Evolutionary conservation across 768 basidiomycete genomes (phyloP).

Genomic region (Naganishia onofrii): DNA sequence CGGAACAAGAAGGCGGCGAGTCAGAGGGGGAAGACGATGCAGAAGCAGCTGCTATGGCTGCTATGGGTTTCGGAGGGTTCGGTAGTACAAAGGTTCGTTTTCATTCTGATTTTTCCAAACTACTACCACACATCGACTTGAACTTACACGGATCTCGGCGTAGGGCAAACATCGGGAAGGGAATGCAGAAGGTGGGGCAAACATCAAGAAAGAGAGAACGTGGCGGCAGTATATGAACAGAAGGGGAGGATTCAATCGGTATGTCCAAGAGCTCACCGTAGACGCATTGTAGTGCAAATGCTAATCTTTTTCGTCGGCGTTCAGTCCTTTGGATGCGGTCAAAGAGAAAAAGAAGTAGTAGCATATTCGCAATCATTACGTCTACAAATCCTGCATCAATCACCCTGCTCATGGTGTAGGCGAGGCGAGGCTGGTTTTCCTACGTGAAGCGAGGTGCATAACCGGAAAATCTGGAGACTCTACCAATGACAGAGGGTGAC

Average conservation of each 20-base stretch:
- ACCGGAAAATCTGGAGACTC: too few relatives aligned
- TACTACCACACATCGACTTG: not conserved
- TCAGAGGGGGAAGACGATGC: slow-evolving; percentile 54
- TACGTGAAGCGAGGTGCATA: too few relatives aligned
- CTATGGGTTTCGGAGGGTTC: slow-evolving; percentile 78
- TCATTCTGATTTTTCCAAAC: not conserved
- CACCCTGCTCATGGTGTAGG: slow-evolving; percentile 42
- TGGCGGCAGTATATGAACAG: slow-evolving; percentile 99
- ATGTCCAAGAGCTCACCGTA: not conserved
- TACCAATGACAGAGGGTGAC: too few relatives aligned
- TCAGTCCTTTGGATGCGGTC: slow-evolving; percentile 31
- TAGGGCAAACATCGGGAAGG: slow-evolving; percentile 74
- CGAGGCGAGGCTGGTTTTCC: too few relatives aligned
- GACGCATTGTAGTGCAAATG: not conserved
- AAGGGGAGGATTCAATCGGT: slow-evolving; percentile 51
- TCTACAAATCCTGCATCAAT: too few relatives aligned
- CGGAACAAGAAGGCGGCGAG: slow-evolving; percentile 43
- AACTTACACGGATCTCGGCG: slow-evolving; percentile 72
- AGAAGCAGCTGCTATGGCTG: slow-evolving; percentile 78
- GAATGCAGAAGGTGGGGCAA: slow-evolving; percentile 49
- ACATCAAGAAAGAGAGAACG: slow-evolving; percentile 67
- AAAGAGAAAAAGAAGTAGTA: slow-evolving; percentile 26
- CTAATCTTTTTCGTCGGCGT: not conserved
- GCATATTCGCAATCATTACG: too few relatives aligned
- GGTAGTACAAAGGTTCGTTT: slow-evolving; percentile 76